Conservation (phyloP, 345 rosid species). For the Salix arbutifolia region DNA sequence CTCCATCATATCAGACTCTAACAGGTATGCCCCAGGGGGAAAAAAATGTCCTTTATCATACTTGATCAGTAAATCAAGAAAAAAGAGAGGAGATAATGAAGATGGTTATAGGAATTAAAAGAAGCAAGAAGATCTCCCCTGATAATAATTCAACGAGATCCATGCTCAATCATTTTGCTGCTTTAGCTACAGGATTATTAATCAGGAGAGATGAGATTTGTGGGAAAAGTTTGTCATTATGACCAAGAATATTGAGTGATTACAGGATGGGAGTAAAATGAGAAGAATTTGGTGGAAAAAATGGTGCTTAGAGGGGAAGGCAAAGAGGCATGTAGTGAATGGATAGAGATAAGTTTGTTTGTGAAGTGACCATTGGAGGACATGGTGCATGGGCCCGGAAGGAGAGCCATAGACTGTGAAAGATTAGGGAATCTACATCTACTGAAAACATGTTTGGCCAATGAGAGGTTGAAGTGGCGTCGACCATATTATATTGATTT, state of each 20-base stretch:
- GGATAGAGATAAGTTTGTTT: not conserved
- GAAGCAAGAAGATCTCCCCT: not conserved
- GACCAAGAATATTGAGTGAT: not conserved
- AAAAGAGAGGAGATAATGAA: not conserved
- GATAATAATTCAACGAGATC: not conserved
- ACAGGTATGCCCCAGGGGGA: not conserved
- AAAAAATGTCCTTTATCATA: not conserved
- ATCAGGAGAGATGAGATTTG: not conserved
- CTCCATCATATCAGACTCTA: not conserved
- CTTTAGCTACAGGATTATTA: not conserved
- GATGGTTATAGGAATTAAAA: not conserved
- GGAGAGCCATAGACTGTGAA: too few species aligned
- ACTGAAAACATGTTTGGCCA: not conserved
- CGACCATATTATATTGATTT: too few species aligned
- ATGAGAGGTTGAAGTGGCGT: not conserved
- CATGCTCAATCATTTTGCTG: not conserved
- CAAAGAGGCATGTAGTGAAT: not conserved
- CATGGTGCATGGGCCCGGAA: not conserved
- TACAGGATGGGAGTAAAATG: not conserved
- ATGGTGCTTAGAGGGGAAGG: constrained; percentile 2
- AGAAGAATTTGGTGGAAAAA: not conserved
- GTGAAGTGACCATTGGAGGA: not conserved
- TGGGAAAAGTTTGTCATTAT: not conserved
- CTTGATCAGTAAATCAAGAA: not conserved
- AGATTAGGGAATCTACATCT: not conserved